Percentiles rank a stretch among this genome's conserved stretches.
Evolutionary conservation across 495 filamentous ascomycete genomes (phyloP).

Genomic region (Jackrogersella multiformis): DNA sequence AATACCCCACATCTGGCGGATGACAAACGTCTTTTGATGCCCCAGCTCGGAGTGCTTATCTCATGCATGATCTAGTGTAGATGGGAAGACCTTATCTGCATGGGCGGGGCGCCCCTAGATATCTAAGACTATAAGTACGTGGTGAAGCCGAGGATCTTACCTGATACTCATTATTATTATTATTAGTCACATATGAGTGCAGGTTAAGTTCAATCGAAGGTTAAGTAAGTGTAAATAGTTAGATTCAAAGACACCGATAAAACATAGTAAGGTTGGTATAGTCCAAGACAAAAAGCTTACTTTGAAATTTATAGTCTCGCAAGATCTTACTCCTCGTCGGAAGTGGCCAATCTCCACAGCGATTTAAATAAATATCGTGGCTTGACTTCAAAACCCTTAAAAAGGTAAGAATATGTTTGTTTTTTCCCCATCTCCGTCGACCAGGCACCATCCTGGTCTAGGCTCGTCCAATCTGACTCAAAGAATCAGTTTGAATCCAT

Average conservation of each 20-base stretch:
- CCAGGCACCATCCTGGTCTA: background rate
- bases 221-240: no score
- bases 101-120: constrained; percentile 9
- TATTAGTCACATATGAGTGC: constrained; percentile 17
- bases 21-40: background rate
- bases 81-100: constrained; percentile 25
- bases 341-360: constrained; percentile 9
- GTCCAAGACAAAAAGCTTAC: no score
- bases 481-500: background rate
- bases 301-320: background rate
- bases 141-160: background rate
- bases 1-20: constrained; percentile 22
- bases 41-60: constrained; percentile 19
- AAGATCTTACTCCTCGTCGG: constrained; percentile 11
- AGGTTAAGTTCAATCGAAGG: background rate
- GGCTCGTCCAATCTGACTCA: background rate
- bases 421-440: background rate
- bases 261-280: no score
- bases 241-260: no score
- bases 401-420: background rate
- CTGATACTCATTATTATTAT: background rate
- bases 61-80: constrained; percentile 4
- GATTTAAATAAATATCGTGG: background rate
- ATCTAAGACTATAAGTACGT: background rate
- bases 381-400: background rate